Evolutionary conservation across 495 filamentous ascomycete species (phyloP), one percentile per base, ranked within the genome.

Genomic region (Lindgomyces ingoldianus): DNA sequence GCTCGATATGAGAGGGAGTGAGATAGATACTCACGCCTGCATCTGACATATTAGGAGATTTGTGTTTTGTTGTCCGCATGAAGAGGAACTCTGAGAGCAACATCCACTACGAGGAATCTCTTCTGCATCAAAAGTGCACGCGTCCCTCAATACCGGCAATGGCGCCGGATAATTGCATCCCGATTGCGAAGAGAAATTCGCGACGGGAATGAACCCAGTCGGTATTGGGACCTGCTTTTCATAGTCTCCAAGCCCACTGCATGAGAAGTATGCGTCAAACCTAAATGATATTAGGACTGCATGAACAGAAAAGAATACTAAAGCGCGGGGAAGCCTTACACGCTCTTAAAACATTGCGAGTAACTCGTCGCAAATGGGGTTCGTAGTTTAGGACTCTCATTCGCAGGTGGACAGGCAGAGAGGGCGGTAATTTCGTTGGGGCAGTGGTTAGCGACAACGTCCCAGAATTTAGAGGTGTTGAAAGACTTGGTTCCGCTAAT

Each of bases 21-120:
- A n/a, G 26, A 29, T 18, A 41, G 33, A 39, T 39, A 39, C 29
- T 53, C 52, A 61, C 58, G 46, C 58, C 42, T 61, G 25, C 25
- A 52, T 21, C 25, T 52, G n/a, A 22, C 48, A 52, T 6, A 24
- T 24, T 22, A 52, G 10, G 11, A 52, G 24, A 22, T 52, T 52
- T 3, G 26, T 10, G 25, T 18, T 25, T 27, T 52, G 19, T 29
- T 52, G 48, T 22, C n/a, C n/a, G n/a, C 48, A 52, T 6, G 9
- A 11, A 8, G 9, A 8, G 18, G 19, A 10, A 21, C 45, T 21
- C n/a, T n/a, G n/a, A n/a, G n/a, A 10, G 24, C 48, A 52, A 25
- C 48, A 52, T 25, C n/a, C n/a, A 24, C 19, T 52, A 8, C 48
- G 21, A 8, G 11, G 19, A 27, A 52, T 21, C 24, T 52, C 48